A percentile compares a stretch with the other conserved stretches of the same genome.
Conservation (phyloP, 2,329 filamentous ascomycete species). For the Fusarium liriodendri region DNA sequence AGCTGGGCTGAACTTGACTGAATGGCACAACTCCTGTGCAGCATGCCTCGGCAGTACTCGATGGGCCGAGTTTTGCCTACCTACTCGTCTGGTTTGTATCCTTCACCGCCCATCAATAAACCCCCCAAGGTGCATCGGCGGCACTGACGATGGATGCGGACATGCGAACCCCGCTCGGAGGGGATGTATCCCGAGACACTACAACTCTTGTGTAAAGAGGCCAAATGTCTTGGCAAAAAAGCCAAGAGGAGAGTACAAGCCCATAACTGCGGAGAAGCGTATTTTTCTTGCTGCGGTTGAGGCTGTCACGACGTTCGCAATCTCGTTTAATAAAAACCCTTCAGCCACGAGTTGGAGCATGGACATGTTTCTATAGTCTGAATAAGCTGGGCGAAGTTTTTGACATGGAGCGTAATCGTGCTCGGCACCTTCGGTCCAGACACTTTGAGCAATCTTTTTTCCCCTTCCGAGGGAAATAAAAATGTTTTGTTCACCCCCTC, state of each 20-base stretch:
- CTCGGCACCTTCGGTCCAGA: constrained; percentile 26
- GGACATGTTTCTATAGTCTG: not conserved
- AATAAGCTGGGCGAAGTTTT: constrained; percentile 7
- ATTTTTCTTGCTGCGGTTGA: constrained; percentile 1
- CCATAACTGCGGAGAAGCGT: not conserved
- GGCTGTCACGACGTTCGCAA: constrained; percentile 2
- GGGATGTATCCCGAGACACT: constrained; percentile 20
- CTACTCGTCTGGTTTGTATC: not conserved
- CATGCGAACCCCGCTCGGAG: constrained; percentile 18
- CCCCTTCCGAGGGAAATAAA: not conserved
- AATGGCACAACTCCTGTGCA: not conserved
- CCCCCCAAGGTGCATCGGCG: not conserved
- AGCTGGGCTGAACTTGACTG: not conserved
- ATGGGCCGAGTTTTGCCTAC: not conserved
- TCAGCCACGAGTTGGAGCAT: not conserved
- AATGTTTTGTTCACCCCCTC: not conserved
- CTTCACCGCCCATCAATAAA: not conserved
- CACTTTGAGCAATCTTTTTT: not conserved
- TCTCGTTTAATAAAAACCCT: constrained; percentile 1
- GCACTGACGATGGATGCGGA: not conserved
- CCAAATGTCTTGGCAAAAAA: constrained; percentile 12
- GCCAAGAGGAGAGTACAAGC: not conserved
- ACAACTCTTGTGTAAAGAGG: not conserved
- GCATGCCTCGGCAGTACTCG: not conserved
- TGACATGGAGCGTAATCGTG: not conserved